phyloP scores from a whole-genome alignment of 306 rosid genomes.

The Erythrophleum fordii region DNA sequence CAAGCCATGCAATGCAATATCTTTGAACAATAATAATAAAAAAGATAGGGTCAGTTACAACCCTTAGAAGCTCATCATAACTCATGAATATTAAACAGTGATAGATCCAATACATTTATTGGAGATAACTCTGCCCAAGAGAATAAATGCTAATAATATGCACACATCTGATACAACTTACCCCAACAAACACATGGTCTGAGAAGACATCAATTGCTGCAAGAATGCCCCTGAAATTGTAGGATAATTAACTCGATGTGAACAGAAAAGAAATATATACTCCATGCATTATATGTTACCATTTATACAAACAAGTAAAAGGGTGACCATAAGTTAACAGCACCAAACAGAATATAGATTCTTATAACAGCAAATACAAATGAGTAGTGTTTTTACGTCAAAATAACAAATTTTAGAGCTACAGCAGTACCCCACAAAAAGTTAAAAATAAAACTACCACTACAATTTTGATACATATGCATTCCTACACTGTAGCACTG shows the following conservation, averaged over 20 bases:
- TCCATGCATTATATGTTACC: not conserved
- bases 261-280: not conserved
- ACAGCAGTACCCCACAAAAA: not conserved
- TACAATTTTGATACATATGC: not conserved
- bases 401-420: constrained; percentile 1
- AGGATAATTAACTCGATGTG: constrained; percentile 27
- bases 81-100: constrained; percentile 6
- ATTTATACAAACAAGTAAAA: not conserved
- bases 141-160: constrained; percentile 19
- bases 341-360: constrained; percentile 26
- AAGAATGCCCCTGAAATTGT: constrained; percentile 84
- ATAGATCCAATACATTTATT: not conserved
- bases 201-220: constrained; percentile 91
- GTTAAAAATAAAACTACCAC: not conserved
- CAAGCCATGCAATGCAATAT: constrained; percentile 8
- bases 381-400: not conserved
- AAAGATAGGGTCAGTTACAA: not conserved
- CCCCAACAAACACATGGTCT: constrained; percentile 85
- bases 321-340: constrained; percentile 15
- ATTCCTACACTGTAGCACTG: not conserved
- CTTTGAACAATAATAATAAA: not conserved
- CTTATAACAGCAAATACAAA: not conserved
- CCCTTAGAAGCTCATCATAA: constrained; percentile 12
- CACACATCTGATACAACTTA: constrained; percentile 53
- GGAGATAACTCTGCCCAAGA: constrained; percentile 13